These are phyloP conservation scores for Paecilomyces niveus DNA, from an alignment of 2,329 filamentous ascomycete species.

Conservation along the genomic window DNA sequence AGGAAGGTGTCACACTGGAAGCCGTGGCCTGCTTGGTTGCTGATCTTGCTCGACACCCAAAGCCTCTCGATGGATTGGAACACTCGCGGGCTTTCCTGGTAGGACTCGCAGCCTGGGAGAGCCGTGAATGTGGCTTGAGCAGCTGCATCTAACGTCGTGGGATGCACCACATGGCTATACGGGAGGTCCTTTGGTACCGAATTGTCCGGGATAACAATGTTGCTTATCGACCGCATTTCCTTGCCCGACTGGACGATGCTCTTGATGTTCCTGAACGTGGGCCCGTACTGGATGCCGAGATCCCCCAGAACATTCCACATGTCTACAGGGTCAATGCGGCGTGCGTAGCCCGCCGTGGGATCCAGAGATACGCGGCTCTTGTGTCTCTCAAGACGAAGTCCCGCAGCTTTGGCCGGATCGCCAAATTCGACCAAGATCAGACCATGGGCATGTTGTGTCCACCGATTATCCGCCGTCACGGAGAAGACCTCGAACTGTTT, in stretches of 20 bases:
- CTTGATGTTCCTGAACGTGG: background rate
- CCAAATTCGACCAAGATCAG: conserved; percentile 3
- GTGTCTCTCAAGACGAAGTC: background rate
- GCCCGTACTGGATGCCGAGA: background rate
- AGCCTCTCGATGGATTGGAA: background rate
- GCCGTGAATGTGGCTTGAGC: background rate
- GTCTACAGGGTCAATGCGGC: background rate
- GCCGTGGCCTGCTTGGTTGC: background rate
- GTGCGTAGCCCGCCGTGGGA: background rate
- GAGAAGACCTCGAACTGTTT: conserved; percentile 9
- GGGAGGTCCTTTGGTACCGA: background rate
- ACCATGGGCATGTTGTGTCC: conserved; percentile 7
- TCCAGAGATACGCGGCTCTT: no score
- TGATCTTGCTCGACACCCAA: background rate
- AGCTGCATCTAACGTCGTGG: conserved; percentile 7
- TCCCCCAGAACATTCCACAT: background rate
- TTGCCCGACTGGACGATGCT: background rate
- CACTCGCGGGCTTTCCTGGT: background rate
- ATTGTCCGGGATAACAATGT: background rate
- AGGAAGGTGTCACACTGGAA: background rate
- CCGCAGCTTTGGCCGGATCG: background rate
- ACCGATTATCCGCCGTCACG: conserved; percentile 6
- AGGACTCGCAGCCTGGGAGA: background rate
- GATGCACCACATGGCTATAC: conserved; percentile 8
- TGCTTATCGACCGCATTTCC: background rate